A percentile compares a stretch with the other conserved stretches of the same genome.
Conservation (phyloP, 2,329 filamentous ascomycete species). For the Tolypocladium tundrense region DNA sequence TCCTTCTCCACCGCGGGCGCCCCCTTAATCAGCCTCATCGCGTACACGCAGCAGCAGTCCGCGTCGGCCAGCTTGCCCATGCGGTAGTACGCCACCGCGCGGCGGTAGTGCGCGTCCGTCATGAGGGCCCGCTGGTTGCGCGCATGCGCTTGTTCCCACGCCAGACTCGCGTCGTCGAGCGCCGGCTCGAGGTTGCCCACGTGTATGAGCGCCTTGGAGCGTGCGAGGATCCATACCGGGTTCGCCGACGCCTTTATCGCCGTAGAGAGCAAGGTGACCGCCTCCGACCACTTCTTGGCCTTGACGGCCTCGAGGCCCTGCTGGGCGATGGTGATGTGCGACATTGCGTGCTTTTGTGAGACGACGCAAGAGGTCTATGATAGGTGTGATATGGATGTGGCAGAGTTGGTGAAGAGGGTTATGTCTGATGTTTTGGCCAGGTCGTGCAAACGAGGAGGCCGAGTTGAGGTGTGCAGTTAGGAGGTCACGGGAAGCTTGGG, state of each 20-base stretch:
- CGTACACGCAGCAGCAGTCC: conserved; percentile 56
- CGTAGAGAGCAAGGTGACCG: conserved; percentile 56
- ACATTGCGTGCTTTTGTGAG: conserved; percentile 28
- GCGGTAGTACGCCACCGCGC: conserved; percentile 63
- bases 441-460: background rate
- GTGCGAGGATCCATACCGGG: conserved; percentile 70
- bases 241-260: conserved; percentile 58
- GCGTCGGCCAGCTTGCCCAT: conserved; percentile 66
- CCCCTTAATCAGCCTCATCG: conserved; percentile 28
- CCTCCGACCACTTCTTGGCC: conserved; percentile 52
- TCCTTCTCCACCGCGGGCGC: conserved; percentile 18
- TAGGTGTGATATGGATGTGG: background rate
- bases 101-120: conserved; percentile 69
- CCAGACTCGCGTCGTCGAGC: conserved; percentile 59
- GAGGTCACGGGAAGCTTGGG: background rate
- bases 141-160: conserved; percentile 49
- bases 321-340: conserved; percentile 37
- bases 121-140: conserved; percentile 69
- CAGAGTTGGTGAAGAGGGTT: background rate
- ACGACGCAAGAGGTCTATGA: background rate
- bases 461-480: background rate
- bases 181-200: conserved; percentile 51
- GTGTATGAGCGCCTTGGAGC: conserved; percentile 68
- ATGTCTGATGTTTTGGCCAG: background rate
- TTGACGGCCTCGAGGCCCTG: conserved; percentile 57